Conservation (phyloP, 106 monocot species). For the Dendrobium nobile region DNA sequence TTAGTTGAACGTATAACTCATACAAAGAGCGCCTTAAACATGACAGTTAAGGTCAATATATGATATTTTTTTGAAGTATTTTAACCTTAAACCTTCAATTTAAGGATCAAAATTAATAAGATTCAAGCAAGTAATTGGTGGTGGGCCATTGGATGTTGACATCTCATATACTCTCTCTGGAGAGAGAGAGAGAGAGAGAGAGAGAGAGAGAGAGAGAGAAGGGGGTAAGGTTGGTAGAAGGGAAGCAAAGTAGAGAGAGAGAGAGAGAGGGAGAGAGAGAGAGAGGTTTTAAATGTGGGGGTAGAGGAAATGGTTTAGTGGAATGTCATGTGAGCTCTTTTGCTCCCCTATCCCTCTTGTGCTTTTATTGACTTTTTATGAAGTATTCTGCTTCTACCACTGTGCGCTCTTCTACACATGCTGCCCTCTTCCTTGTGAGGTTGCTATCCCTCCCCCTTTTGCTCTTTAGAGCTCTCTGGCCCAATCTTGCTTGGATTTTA, state of each 20-base stretch:
- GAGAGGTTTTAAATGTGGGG: background rate
- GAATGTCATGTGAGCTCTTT: constrained; percentile 8
- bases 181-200: background rate
- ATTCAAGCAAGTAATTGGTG: background rate
- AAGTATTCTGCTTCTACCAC: background rate
- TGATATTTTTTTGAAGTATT: no score
- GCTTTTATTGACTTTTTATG: constrained; percentile 11
- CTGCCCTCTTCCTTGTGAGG: background rate
- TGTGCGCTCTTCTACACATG: background rate
- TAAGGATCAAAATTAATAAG: background rate
- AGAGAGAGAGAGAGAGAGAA: background rate
- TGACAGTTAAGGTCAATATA: no score
- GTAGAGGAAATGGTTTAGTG: background rate
- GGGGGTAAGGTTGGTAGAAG: background rate
- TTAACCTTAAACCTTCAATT: no score
- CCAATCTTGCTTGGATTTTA: constrained; percentile 5
- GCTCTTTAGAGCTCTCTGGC: background rate
- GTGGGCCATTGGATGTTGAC: constrained; percentile 1
- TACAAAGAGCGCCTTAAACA: no score
- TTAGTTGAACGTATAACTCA: no score
- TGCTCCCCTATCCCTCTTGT: background rate
- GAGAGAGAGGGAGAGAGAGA: background rate
- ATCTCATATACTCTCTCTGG: background rate
- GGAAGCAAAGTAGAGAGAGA: background rate
- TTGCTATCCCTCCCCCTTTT: constrained; percentile 6